Percentiles rank a stretch among this genome's conserved stretches.
Conservation (phyloP, 345 rosid genomes). For the Corymbia maculata region DNA sequence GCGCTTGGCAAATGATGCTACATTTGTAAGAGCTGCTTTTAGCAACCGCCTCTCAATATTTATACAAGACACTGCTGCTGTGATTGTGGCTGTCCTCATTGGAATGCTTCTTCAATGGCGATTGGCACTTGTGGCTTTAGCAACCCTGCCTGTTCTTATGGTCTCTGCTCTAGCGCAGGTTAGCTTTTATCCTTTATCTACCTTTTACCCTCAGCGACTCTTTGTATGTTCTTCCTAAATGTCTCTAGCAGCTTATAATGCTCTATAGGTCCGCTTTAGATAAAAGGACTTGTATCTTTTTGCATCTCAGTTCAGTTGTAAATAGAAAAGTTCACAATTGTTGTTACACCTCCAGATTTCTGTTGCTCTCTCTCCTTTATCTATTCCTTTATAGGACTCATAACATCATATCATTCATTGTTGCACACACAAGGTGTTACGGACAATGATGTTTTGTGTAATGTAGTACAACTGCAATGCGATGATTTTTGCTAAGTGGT, state of each 20-base stretch:
- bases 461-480: background rate
- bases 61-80: constrained; percentile 90
- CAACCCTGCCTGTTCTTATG: constrained; percentile 81
- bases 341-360: background rate
- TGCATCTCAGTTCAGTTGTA: background rate
- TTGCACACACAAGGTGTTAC: background rate
- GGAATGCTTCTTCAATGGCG: constrained; percentile 88
- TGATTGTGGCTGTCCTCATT: constrained; percentile 79
- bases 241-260: background rate
- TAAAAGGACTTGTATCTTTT: background rate
- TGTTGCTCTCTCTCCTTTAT: background rate
- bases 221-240: background rate
- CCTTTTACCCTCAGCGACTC: background rate
- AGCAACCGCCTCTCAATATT: constrained; percentile 98
- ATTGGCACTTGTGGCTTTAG: constrained; percentile 91
- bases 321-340: background rate
- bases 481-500: background rate
- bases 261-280: background rate
- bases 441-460: background rate
- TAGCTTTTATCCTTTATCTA: background rate
- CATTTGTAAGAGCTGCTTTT: constrained; percentile 96
- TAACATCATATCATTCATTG: background rate
- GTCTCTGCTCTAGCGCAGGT: constrained; percentile 43
- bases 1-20: constrained; percentile 99
- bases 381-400: background rate